Evolutionary conservation across 177 flowering plant species (phyloP).

Genomic region (Vitis hybrid): DNA sequence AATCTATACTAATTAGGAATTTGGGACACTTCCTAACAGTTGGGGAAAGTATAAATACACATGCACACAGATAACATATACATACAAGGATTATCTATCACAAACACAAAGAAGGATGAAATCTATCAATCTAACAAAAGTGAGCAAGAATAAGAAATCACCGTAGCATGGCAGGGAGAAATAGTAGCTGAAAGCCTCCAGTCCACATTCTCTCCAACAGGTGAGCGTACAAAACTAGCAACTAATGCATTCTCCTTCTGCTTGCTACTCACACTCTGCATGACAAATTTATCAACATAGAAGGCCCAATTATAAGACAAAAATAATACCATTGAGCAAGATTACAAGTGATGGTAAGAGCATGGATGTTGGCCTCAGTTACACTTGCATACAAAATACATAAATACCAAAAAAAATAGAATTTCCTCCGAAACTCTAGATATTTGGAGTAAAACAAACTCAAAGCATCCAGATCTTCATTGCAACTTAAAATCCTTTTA

Average conservation of each 20-base stretch:
- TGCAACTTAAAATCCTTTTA: not conserved
- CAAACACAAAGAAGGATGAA: not conserved
- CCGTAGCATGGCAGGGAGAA: slow-evolving; percentile 98
- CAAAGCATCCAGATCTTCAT: not conserved
- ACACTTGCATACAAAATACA: not conserved
- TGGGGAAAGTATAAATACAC: no score
- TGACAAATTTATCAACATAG: slow-evolving; percentile 2
- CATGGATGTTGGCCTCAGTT: not conserved
- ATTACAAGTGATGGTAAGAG: not conserved
- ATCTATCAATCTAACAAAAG: not conserved
- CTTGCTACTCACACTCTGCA: slow-evolving; percentile 89
- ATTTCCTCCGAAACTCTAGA: not conserved
- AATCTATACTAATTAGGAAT: no score
- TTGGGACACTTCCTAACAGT: not conserved
- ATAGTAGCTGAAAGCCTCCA: slow-evolving; percentile 97
- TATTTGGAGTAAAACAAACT: not conserved
- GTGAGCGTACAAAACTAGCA: slow-evolving; percentile 80
- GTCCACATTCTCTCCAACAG: slow-evolving; percentile 84
- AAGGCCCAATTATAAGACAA: not conserved
- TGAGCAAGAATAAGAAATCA: slow-evolving; percentile 23
- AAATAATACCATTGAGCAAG: not conserved
- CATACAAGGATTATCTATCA: no score
- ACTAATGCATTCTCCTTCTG: slow-evolving; percentile 86
- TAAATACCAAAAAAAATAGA: not conserved
- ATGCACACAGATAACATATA: no score